Evolutionary conservation across 2,329 filamentous ascomycete genomes (phyloP), one percentile per base, ranked within the genome.

Genomic region (Colletotrichum sp.): DNA sequence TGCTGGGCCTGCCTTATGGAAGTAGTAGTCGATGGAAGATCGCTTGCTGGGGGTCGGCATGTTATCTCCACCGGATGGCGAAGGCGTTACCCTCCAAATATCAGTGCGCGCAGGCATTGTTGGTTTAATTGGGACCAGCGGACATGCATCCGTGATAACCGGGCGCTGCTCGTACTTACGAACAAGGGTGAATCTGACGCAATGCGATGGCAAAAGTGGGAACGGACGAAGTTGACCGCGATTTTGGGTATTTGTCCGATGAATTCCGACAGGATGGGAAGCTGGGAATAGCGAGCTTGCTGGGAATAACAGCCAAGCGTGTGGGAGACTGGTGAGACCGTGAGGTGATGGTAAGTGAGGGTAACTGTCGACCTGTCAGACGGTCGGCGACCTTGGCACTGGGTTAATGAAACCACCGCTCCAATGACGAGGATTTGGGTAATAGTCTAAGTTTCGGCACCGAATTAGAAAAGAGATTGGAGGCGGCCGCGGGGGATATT

Each of bases 111-210:
- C 55, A 48, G 67, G 34, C 55, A 32, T 16, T 57, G n/a, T 57
- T 30, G 28, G 48, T 74, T 71, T 30, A 60, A 74, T 66, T 74
- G 55, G 74, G 64, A 68, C 59, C 70, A 32, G 26, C 34, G 36
- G 43, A 34, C 64, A 73, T 28, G 24, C 59, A 59, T 69, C 70
- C 59, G 70, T 60, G 43, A 60, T n/a, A 73, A 16, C 43, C 64
- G 48, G 70, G 6, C 26, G 32, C 70, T 70, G 57, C 61, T 26
- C 68, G 57, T 14, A 28, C 18, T 30, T 16, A 28, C n/a, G 60
- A 75, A 18, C 59, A 68, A 34, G 59, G 65, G 26, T 21, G n/a
- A 6, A 36, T 60, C 70, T 73, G 70, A 74, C 70, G 43, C 34
- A 69, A 73, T 69, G 18, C 14, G 21, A 71, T 18, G 28, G 32